Evolutionary conservation across 2,329 filamentous ascomycete genomes (phyloP).

Genomic region (Fusarium setosum): DNA sequence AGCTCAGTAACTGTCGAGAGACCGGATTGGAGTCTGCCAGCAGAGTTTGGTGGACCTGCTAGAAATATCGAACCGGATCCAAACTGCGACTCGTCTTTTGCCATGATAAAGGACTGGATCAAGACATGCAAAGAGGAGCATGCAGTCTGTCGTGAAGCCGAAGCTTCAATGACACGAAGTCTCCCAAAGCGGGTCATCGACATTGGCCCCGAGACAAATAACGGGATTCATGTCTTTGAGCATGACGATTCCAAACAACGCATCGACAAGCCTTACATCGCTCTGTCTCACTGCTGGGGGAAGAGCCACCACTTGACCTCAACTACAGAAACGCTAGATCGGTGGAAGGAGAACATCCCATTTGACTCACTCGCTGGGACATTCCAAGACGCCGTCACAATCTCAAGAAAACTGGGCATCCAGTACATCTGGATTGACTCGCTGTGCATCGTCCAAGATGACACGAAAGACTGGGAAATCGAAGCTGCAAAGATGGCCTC

Average conservation of each 20-base stretch:
- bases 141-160: constrained; percentile 26
- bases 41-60: constrained; percentile 20
- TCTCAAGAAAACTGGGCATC: constrained; percentile 34
- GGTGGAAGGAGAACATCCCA: constrained; percentile 34
- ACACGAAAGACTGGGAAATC: constrained; percentile 37
- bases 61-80: constrained; percentile 29
- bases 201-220: constrained; percentile 27
- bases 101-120: constrained; percentile 33
- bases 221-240: constrained; percentile 29
- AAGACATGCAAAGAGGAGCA: constrained; percentile 24
- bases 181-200: constrained; percentile 37
- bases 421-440: constrained; percentile 44
- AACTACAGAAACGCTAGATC: constrained; percentile 10
- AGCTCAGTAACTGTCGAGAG: constrained; percentile 18
- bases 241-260: constrained; percentile 14
- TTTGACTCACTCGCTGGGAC: constrained; percentile 26
- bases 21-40: constrained; percentile 5
- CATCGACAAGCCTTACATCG: constrained; percentile 28
- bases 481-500: constrained; percentile 44
- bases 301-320: constrained; percentile 22
- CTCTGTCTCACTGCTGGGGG: constrained; percentile 40
- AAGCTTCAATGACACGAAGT: neutral
- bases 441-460: constrained; percentile 43
- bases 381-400: constrained; percentile 32
- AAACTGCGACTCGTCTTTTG: constrained; percentile 11